Evolutionary conservation across 116 monocot genomes (phyloP).

Genomic region (Trichopus zeylanicus): DNA sequence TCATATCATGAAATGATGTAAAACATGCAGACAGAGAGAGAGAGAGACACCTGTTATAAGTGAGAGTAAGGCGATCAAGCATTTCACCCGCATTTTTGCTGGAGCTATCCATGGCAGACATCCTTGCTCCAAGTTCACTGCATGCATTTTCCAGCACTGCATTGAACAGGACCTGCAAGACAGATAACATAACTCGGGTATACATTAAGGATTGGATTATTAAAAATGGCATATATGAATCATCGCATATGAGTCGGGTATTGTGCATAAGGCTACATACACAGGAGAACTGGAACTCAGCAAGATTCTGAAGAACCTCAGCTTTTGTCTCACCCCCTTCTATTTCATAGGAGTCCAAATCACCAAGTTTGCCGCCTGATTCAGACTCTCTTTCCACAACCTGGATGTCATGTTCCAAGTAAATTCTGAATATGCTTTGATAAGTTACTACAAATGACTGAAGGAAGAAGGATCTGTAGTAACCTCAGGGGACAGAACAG

Average conservation of each 20-base stretch:
- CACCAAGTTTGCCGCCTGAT: conserved; percentile 77
- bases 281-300: conserved; percentile 97
- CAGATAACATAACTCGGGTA: too few relatives aligned
- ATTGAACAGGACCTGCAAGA: conserved; percentile 74
- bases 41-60: conserved; percentile 69
- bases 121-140: conserved; percentile 93
- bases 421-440: neutral
- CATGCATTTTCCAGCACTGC: conserved; percentile 85
- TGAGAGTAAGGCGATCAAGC: conserved; percentile 84
- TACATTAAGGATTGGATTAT: neutral
- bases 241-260: neutral
- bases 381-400: conserved; percentile 73
- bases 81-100: conserved; percentile 98
- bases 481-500: conserved; percentile 91
- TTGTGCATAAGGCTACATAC: conserved; percentile 28
- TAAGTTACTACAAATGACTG: neutral
- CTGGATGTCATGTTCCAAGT: conserved; percentile 19
- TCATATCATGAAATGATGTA: neutral
- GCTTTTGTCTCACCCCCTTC: conserved; percentile 95
- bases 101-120: conserved; percentile 99
- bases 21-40: conserved; percentile 1
- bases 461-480: conserved; percentile 2
- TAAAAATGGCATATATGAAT: neutral
- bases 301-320: conserved; percentile 93
- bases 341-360: conserved; percentile 86